Conservation (phyloP, 257 asterid species). For the Solanum pimpinellifolium region DNA sequence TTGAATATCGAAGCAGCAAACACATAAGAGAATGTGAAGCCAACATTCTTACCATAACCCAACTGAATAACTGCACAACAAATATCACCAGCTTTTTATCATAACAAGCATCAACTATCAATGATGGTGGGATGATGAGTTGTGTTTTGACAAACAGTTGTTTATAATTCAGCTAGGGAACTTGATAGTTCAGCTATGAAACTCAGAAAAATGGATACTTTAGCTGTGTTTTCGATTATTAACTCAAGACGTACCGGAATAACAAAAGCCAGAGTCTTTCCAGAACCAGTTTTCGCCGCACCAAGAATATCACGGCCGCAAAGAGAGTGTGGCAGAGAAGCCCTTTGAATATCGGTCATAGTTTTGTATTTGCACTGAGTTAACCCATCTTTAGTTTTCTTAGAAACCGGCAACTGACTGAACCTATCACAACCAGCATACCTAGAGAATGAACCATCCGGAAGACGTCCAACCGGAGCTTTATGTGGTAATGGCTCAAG, state of each 20-base stretch:
- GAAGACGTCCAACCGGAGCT: constrained; percentile 45
- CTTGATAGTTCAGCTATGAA: background rate
- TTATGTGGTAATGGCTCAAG: constrained; percentile 38
- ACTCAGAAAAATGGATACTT: background rate
- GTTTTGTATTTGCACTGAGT: constrained; percentile 20
- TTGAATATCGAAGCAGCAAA: background rate
- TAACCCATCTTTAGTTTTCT: constrained; percentile 79
- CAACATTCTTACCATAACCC: background rate
- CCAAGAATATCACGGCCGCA: constrained; percentile 90
- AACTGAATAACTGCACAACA: background rate
- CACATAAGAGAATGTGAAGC: background rate
- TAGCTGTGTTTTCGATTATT: background rate
- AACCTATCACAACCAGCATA: constrained; percentile 64
- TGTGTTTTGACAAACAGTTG: background rate
- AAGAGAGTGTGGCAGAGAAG: constrained; percentile 84
- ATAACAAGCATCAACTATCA: background rate
- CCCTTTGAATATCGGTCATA: constrained; percentile 94
- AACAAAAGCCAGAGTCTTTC: constrained; percentile 83
- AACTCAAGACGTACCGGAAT: constrained; percentile 41
- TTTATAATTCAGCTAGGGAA: background rate
- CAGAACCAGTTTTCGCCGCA: constrained; percentile 98
- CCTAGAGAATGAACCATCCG: constrained; percentile 52
- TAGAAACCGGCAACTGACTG: constrained; percentile 58
- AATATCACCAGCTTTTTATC: background rate
- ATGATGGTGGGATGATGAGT: background rate